Evolutionary conservation across 73 alveolate genomes (phyloP).

Genomic region (Blepharisma japonicum): DNA sequence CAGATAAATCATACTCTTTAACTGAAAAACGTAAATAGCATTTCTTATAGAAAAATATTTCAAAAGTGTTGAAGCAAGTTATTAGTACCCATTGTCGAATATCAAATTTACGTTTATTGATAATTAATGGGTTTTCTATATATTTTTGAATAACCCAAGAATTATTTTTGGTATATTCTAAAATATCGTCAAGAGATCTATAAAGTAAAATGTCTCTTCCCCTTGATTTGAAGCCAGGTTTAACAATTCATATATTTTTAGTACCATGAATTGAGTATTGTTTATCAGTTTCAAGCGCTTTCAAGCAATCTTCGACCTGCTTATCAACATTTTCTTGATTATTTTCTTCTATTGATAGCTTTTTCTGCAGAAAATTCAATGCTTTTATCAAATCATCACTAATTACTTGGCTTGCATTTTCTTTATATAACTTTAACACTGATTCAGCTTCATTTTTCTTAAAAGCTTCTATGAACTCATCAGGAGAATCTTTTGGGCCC

Average conservation of each 20-base stretch:
- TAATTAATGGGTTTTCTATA: constrained; percentile 64
- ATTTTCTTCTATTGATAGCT: not conserved
- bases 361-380: not conserved
- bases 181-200: constrained; percentile 53
- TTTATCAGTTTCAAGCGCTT: not conserved
- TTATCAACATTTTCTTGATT: not conserved
- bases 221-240: constrained; percentile 71
- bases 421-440: not conserved
- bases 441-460: not conserved
- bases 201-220: constrained; percentile 83
- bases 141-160: constrained; percentile 75
- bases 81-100: constrained; percentile 74
- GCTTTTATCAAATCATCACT: not conserved
- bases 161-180: constrained; percentile 40
- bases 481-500: not conserved
- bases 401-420: not conserved
- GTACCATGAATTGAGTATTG: constrained; percentile 19
- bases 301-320: not conserved
- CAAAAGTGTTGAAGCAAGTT: constrained; percentile 36
- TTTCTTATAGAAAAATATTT: constrained; percentile 42
- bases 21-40: constrained; percentile 18
- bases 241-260: constrained; percentile 72
- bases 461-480: not conserved
- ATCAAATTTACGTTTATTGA: constrained; percentile 61
- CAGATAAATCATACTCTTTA: constrained; percentile 29